Percentiles rank a stretch among this genome's conserved stretches.
Evolutionary conservation across 768 basidiomycete genomes (phyloP).

Genomic region (Calocera viscosa): DNA sequence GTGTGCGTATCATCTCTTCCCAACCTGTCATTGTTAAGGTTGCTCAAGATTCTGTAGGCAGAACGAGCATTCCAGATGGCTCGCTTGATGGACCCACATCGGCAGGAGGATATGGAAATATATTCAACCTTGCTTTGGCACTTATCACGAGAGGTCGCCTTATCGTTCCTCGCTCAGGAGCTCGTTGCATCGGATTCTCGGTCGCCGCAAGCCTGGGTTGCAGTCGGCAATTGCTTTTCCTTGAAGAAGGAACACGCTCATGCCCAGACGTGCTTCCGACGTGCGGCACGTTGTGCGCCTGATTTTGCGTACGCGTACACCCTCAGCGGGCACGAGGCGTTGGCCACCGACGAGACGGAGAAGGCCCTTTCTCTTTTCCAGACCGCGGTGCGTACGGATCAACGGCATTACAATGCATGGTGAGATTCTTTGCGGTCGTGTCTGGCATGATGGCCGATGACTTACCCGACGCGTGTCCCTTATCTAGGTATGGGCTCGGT

Average conservation of each 20-base stretch:
- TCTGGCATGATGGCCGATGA: not conserved
- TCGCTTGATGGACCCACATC: constrained; percentile 76
- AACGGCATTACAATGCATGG: constrained; percentile 97
- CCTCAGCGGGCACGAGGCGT: constrained; percentile 89
- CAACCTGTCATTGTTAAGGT: constrained; percentile 16
- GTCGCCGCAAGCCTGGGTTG: constrained; percentile 86
- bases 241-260: constrained; percentile 87
- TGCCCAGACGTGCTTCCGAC: constrained; percentile 85
- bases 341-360: constrained; percentile 83
- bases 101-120: constrained; percentile 85
- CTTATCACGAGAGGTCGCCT: constrained; percentile 63
- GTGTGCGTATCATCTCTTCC: constrained; percentile 43
- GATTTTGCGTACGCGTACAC: constrained; percentile 92
- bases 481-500: constrained; percentile 87
- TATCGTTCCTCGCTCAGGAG: constrained; percentile 89
- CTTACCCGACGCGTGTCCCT: not conserved
- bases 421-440: constrained; percentile 30
- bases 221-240: constrained; percentile 90
- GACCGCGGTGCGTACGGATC: constrained; percentile 78
- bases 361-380: constrained; percentile 86
- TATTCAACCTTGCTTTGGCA: constrained; percentile 97
- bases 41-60: constrained; percentile 40
- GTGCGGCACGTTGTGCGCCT: constrained; percentile 80
- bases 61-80: constrained; percentile 78
- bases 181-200: constrained; percentile 73